Conservation (phyloP, 164 flowering plant species). For the Pachysandra terminalis region DNA sequence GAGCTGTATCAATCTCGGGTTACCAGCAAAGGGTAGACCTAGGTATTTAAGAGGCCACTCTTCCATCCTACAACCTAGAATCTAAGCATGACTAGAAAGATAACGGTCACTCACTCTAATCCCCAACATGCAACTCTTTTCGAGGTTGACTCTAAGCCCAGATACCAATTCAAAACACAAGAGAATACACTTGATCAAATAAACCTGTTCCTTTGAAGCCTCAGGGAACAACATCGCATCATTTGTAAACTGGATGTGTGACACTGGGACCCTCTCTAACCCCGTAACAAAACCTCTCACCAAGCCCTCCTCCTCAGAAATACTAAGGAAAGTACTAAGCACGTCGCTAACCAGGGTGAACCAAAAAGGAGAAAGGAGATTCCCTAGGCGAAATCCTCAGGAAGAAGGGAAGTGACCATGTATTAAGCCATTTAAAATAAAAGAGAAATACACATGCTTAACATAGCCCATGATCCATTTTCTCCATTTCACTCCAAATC, state of each 20-base stretch:
- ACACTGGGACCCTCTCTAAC: not conserved
- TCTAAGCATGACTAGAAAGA: not conserved
- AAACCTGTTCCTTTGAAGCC: not conserved
- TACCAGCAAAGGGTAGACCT: too few relatives aligned
- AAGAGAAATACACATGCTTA: not conserved
- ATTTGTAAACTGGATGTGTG: constrained; percentile 6
- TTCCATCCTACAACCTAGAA: too few relatives aligned
- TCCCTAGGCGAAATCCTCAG: not conserved
- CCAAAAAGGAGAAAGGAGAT: constrained; percentile 2
- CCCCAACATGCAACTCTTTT: not conserved
- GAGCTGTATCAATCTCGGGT: too few relatives aligned
- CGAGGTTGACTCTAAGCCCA: not conserved
- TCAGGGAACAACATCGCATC: not conserved
- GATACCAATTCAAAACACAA: not conserved
- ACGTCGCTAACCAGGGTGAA: not conserved
- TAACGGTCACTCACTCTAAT: not conserved
- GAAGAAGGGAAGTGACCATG: not conserved
- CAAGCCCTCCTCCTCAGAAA: not conserved
- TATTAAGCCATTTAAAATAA: not conserved
- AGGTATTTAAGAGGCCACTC: too few relatives aligned
- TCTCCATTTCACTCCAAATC: constrained; percentile 1
- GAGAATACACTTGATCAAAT: not conserved
- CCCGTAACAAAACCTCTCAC: not conserved
- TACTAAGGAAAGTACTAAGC: not conserved
- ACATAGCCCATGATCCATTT: not conserved